These are phyloP conservation scores for Vaucheria bursata DNA, from an alignment of 352 stramenopile species.

Conservation along the genomic window DNA sequence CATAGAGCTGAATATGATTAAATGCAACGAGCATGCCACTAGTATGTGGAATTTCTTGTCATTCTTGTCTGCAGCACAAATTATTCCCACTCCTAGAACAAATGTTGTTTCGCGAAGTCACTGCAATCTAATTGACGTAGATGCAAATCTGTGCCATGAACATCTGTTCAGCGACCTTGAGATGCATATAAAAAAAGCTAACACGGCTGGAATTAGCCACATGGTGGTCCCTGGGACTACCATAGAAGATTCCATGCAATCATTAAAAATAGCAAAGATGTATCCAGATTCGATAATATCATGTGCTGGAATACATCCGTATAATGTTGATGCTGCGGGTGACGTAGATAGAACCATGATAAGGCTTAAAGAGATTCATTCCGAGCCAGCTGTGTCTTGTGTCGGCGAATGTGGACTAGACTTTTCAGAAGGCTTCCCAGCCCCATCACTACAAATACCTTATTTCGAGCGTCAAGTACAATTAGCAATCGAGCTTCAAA, in stretches of 20 bases:
- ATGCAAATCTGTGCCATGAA: conserved; percentile 37
- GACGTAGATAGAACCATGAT: conserved; percentile 25
- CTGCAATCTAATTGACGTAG: conserved; percentile 35
- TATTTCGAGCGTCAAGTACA: conserved; percentile 42
- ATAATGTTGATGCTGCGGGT: conserved; percentile 21
- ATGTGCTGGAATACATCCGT: conserved; percentile 41
- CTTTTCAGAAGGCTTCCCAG: conserved; percentile 41
- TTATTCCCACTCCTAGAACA: too few species aligned
- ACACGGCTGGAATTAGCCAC: conserved; percentile 23
- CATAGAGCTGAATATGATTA: too few species aligned
- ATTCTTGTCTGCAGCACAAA: too few species aligned
- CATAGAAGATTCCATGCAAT: conserved; percentile 13
- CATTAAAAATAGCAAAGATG: conserved; percentile 17
- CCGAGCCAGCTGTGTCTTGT: conserved; percentile 16
- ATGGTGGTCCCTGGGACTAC: conserved; percentile 41
- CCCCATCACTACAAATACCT: conserved; percentile 14
- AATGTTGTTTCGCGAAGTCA: too few species aligned
- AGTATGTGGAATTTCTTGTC: too few species aligned
- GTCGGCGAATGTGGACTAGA: conserved; percentile 42
- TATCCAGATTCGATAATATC: conserved; percentile 24
- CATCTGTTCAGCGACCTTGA: conserved; percentile 27
- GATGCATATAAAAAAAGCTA: conserved; percentile 27
- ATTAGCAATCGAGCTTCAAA: conserved; percentile 26
- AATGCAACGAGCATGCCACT: too few species aligned
- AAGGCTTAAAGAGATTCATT: conserved; percentile 14